phyloP scores from a whole-genome alignment of 2,329 filamentous ascomycete species.

The Raffaelea albimanens region DNA sequence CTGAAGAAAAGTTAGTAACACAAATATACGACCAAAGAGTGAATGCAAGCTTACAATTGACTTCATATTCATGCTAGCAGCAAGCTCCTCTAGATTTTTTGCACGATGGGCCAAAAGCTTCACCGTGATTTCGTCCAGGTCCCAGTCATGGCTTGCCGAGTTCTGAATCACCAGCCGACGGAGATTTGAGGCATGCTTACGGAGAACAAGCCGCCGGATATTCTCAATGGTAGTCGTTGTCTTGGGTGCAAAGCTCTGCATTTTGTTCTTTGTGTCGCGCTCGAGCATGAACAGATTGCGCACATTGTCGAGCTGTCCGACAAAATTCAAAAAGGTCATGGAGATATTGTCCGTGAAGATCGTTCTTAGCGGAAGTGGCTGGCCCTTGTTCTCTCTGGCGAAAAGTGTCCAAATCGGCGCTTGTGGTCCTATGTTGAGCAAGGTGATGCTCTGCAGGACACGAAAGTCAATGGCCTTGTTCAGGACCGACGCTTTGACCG shows the following conservation, averaged over 20 bases:
- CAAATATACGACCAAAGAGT: too few species aligned
- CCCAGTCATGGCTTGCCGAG: conserved; percentile 43
- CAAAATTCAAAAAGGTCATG: conserved; percentile 40
- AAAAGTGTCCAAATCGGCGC: conserved; percentile 49
- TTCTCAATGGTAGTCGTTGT: conserved; percentile 43
- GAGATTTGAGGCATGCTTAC: conserved; percentile 46
- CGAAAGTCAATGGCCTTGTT: conserved; percentile 46
- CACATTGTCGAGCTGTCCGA: conserved; percentile 41
- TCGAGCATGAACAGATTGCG: conserved; percentile 53
- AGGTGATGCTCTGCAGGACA: conserved; percentile 45
- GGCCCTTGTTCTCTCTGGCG: conserved; percentile 40
- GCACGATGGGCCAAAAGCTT: conserved; percentile 43
- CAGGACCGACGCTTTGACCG: conserved; percentile 48
- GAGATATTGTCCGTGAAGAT: conserved; percentile 58
- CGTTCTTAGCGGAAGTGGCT: conserved; percentile 42
- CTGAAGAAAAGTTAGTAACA: conserved; percentile 28
- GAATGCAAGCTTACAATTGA: conserved; percentile 37
- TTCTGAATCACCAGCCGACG: conserved; percentile 53
- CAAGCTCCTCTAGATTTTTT: conserved; percentile 42
- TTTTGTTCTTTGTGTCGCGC: conserved; percentile 37
- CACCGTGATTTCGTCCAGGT: conserved; percentile 44
- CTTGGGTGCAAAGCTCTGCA: conserved; percentile 42
- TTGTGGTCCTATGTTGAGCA: conserved; percentile 56
- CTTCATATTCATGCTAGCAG: conserved; percentile 42
- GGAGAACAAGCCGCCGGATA: conserved; percentile 46